Evolutionary conservation across 1,284 basidiomycete genomes (phyloP), one percentile per base, ranked within the genome.

Genomic region (Rhizoctonia solani): DNA sequence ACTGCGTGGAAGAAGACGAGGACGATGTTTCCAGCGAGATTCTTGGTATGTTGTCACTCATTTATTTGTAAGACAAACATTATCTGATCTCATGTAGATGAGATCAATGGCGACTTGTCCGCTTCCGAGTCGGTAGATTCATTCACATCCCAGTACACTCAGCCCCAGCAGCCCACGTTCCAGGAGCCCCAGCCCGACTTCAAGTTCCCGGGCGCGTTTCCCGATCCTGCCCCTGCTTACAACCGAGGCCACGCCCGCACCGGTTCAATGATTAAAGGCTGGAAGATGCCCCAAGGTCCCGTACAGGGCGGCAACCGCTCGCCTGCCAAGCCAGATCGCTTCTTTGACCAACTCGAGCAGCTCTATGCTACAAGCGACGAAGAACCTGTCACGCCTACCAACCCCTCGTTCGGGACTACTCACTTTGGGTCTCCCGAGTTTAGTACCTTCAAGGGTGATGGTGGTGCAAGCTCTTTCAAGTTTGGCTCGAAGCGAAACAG

Each of bases 281-380:
- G 58, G 58, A 44, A 61, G 21, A 61, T 61, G 58, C 58, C 58
- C 16, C 58, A 47, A 19, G 58, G 58, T 4, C 58, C 58, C 1
- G 58, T 61, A 21, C 32, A 44, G 2, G 42, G 44, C 32, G 50
- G 50, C 8, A 23, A 3, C 46, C 1, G 30, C 44, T 39, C 32
- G 3, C 25, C 30, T n/a, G 2, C 58, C 41, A 61, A 61, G 25
- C 58, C 58, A 11, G 58, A 61, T 19, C 32, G 46, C 2, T 61
- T 61, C 46, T 61, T 61, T 32, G 46, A 61, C 46, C 58, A 61
- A 34, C 58, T 61, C 46, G 58, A 61, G 46, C 58, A 61, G 30
- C 21, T 61, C 29, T 61, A 50, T 27, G 44, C 58, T 8, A 49
- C 58, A 21, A 47, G 29, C 16, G 54, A 61, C 5, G 58, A 61